Percentiles rank a stretch among this genome's conserved stretches.
phyloP scores from a whole-genome alignment of 768 basidiomycete genomes.

The Daedaleopsis sinensis region DNA sequence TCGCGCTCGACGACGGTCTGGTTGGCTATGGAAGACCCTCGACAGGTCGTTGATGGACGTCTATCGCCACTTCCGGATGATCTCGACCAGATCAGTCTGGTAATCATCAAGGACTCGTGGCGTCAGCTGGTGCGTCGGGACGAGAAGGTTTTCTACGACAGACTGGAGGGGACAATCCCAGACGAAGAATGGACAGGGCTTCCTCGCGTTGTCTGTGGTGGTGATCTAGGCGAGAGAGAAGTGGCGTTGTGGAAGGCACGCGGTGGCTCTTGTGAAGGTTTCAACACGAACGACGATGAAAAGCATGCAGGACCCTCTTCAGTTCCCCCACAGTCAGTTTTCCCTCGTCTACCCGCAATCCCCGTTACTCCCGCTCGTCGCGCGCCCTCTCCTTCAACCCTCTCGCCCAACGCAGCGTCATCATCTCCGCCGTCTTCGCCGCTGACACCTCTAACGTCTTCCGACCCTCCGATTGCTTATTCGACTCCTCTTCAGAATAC shows the following conservation, averaged over 20 bases:
- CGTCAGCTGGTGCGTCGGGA: conserved; percentile 3
- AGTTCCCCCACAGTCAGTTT: too few species aligned
- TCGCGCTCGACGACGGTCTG: conserved; percentile 19
- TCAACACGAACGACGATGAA: too few species aligned
- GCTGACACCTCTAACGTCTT: neutral
- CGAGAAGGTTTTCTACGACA: conserved; percentile 8
- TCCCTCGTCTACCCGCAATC: too few species aligned
- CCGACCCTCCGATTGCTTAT: too few species aligned
- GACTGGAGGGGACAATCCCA: neutral
- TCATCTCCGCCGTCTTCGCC: neutral
- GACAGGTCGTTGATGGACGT: too few species aligned
- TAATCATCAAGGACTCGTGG: conserved; percentile 20
- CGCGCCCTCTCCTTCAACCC: neutral
- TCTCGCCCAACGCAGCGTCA: neutral
- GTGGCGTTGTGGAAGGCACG: neutral
- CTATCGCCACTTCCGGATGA: too few species aligned
- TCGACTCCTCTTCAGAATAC: too few species aligned
- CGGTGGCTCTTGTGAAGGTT: too few species aligned
- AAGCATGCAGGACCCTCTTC: too few species aligned
- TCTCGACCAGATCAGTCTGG: neutral
- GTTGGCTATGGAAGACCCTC: conserved; percentile 14
- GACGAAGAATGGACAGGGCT: neutral
- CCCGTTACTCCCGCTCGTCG: neutral
- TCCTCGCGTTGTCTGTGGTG: neutral
- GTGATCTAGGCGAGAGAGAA: conserved; percentile 3